These are phyloP conservation scores for Fraxinus xanthoxyloides DNA, from an alignment of 305 asterid species.

Conservation along the genomic window DNA sequence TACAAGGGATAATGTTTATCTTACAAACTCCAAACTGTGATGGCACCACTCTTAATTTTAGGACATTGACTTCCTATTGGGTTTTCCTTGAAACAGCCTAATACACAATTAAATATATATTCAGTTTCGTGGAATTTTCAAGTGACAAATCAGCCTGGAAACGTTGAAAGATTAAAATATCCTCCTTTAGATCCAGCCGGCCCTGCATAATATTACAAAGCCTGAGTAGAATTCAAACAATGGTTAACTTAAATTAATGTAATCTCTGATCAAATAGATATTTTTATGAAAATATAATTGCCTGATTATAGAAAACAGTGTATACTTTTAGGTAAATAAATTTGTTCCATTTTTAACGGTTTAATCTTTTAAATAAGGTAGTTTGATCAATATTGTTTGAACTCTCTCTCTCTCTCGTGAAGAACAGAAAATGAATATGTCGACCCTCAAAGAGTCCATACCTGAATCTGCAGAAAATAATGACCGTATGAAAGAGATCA, in stretches of 20 bases:
- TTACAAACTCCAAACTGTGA: too few species aligned
- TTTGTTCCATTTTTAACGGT: too few species aligned
- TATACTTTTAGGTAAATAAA: too few species aligned
- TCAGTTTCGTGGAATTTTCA: not conserved
- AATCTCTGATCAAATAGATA: not conserved
- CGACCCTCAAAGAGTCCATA: not conserved
- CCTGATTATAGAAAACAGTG: too few species aligned
- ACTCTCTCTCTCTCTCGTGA: not conserved
- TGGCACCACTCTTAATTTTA: not conserved
- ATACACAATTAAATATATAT: too few species aligned
- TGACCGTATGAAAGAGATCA: constrained; percentile 17
- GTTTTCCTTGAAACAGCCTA: too few species aligned
- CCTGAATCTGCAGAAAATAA: not conserved
- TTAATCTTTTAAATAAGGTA: too few species aligned
- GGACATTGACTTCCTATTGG: not conserved
- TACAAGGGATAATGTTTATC: too few species aligned
- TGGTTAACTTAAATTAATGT: not conserved
- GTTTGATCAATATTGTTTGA: not conserved
- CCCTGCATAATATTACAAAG: not conserved
- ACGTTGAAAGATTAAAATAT: too few species aligned
- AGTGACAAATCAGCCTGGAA: not conserved
- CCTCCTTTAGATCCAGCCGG: not conserved
- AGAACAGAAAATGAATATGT: not conserved
- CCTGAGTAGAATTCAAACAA: not conserved
- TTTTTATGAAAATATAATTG: too few species aligned